Evolutionary conservation across 1,284 basidiomycete genomes (phyloP).

Genomic region (Ceratobasidium sp.): DNA sequence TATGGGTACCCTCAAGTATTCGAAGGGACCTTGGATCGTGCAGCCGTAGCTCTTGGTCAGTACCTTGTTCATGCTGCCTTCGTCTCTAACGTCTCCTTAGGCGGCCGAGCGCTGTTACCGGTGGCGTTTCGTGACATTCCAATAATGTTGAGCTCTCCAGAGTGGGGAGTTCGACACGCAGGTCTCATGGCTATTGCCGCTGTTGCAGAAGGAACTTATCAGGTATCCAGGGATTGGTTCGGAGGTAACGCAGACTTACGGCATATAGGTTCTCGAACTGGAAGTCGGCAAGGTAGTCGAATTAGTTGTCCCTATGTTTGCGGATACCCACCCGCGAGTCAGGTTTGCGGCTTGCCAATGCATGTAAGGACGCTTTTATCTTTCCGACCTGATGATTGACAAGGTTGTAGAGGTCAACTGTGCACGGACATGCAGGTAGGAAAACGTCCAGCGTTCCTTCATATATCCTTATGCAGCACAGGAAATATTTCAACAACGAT

Average conservation of each 20-base stretch:
- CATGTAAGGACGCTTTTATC: slow-evolving; percentile 61
- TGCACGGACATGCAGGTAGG: slow-evolving; percentile 81
- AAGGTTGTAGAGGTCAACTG: slow-evolving; percentile 68
- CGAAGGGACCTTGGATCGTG: slow-evolving; percentile 77
- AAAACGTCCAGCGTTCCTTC: not conserved
- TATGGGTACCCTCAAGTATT: slow-evolving; percentile 76
- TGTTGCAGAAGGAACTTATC: slow-evolving; percentile 76
- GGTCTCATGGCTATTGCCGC: slow-evolving; percentile 82
- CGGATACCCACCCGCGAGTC: slow-evolving; percentile 80
- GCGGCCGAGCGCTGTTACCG: slow-evolving; percentile 70
- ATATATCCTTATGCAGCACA: slow-evolving; percentile 45
- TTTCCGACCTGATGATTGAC: slow-evolving; percentile 23
- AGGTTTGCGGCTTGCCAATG: slow-evolving; percentile 87
- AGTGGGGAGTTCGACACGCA: slow-evolving; percentile 83
- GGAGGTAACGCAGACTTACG: not conserved
- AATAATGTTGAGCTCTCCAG: slow-evolving; percentile 75
- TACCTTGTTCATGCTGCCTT: not conserved
- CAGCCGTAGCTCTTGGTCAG: slow-evolving; percentile 72
- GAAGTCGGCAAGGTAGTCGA: slow-evolving; percentile 79
- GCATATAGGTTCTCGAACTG: slow-evolving; percentile 67
- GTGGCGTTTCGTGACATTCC: slow-evolving; percentile 80
- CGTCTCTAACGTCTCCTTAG: slow-evolving; percentile 40
- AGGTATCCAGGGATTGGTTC: slow-evolving; percentile 51
- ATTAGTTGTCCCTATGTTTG: slow-evolving; percentile 79
- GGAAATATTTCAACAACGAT: slow-evolving; percentile 78